Evolutionary conservation across 495 filamentous ascomycete genomes (phyloP).

Genomic region (Cercophora samala): DNA sequence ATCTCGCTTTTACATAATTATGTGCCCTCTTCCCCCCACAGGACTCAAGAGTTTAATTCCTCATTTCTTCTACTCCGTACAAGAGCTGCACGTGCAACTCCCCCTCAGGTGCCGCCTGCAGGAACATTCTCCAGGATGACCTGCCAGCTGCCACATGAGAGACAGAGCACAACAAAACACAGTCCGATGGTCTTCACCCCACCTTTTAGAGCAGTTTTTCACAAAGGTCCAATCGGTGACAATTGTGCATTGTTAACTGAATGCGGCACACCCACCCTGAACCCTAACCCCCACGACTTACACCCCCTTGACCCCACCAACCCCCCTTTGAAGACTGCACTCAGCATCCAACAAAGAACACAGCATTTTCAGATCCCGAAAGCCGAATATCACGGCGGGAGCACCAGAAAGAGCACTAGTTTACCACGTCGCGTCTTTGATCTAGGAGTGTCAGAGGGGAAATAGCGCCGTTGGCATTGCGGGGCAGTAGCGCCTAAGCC

Average conservation of each 20-base stretch:
- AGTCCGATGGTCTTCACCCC: background rate
- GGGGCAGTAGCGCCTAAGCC: slow-evolving; percentile 7
- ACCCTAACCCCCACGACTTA: background rate
- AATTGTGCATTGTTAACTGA: background rate
- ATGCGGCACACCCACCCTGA: background rate
- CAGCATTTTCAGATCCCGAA: background rate
- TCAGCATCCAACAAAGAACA: background rate
- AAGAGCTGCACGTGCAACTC: too few relatives aligned
- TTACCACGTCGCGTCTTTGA: background rate
- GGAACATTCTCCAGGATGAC: too few relatives aligned
- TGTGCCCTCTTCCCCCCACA: too few relatives aligned
- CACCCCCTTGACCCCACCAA: background rate
- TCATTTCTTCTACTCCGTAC: too few relatives aligned
- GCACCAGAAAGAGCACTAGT: background rate
- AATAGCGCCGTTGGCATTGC: slow-evolving; percentile 11
- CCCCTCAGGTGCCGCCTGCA: too few relatives aligned
- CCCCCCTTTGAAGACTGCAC: background rate
- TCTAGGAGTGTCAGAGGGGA: background rate
- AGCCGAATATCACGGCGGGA: background rate
- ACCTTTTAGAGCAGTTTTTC: background rate
- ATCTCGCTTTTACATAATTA: too few relatives aligned
- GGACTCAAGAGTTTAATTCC: too few relatives aligned
- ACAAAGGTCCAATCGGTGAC: background rate
- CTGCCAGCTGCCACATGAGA: too few relatives aligned
- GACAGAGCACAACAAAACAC: too few relatives aligned